These are phyloP conservation scores for Hymenoscyphus scutula DNA, from an alignment of 2,329 filamentous ascomycete genomes.

Conservation along the genomic window DNA sequence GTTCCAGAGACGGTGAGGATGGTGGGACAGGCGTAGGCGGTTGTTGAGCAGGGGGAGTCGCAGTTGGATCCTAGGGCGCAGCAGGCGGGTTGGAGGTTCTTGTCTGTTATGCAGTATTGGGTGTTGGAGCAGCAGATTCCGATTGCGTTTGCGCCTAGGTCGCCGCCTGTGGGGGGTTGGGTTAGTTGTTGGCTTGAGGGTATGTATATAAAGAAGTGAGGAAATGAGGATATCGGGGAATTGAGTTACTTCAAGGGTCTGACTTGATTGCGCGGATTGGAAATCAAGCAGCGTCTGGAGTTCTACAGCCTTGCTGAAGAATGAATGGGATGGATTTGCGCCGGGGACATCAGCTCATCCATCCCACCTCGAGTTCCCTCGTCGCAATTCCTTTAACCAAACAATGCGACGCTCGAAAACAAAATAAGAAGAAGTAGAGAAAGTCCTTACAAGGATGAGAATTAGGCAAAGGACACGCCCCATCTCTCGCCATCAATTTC, in stretches of 20 bases:
- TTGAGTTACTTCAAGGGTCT: not conserved
- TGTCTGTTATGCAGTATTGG: constrained; percentile 46
- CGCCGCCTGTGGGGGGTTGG: not conserved
- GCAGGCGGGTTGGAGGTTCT: constrained; percentile 38
- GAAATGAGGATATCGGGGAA: not conserved
- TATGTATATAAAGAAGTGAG: not conserved
- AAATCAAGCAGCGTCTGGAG: too few relatives aligned
- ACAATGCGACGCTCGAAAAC: not conserved
- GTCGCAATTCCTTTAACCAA: too few relatives aligned
- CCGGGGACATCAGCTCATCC: too few relatives aligned
- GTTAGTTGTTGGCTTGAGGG: not conserved
- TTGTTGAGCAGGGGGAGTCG: constrained; percentile 40
- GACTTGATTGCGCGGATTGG: too few relatives aligned
- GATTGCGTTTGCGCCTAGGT: not conserved
- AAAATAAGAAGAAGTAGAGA: not conserved
- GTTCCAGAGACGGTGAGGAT: constrained; percentile 28
- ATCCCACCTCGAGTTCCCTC: too few relatives aligned
- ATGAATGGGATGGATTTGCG: too few relatives aligned
- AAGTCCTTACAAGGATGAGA: constrained; percentile 30
- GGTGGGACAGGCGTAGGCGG: constrained; percentile 35
- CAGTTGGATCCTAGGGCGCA: constrained; percentile 44
- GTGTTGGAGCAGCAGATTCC: constrained; percentile 43
- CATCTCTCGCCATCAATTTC: constrained; percentile 20
- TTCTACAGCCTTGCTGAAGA: too few relatives aligned
- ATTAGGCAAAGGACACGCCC: constrained; percentile 21